These are phyloP conservation scores for Tolypocladium pustulatum DNA, from an alignment of 2,329 filamentous ascomycete genomes.

Conservation along the genomic window DNA sequence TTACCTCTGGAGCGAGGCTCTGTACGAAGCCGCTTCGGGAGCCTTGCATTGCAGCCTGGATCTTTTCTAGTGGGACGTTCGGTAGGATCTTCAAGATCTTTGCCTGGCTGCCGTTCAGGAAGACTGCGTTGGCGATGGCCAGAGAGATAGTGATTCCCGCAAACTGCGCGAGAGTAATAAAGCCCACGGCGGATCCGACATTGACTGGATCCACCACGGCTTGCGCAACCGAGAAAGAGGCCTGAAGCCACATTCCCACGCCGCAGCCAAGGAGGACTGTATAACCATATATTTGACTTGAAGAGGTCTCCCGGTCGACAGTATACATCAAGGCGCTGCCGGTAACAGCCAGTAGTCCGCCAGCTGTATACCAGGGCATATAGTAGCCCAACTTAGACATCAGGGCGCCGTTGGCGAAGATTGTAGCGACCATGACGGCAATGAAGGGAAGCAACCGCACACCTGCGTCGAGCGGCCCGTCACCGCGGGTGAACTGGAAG, in stretches of 20 bases:
- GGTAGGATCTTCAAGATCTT: constrained; percentile 3
- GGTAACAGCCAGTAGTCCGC: constrained; percentile 18
- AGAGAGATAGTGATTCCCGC: constrained; percentile 19
- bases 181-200: constrained; percentile 19
- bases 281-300: constrained; percentile 19
- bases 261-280: constrained; percentile 28
- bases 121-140: constrained; percentile 22
- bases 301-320: constrained; percentile 1
- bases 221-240: constrained; percentile 24
- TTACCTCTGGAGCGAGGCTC: constrained; percentile 3
- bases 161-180: constrained; percentile 23
- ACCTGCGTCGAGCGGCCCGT: constrained; percentile 25
- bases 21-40: constrained; percentile 2
- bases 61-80: background rate
- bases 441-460: constrained; percentile 30
- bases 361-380: constrained; percentile 25
- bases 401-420: constrained; percentile 23
- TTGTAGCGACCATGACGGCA: constrained; percentile 19
- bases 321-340: constrained; percentile 22
- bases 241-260: constrained; percentile 22
- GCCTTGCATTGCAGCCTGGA: constrained; percentile 3
- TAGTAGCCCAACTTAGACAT: constrained; percentile 26
- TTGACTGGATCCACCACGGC: constrained; percentile 16
- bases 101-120: constrained; percentile 17
- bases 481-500: constrained; percentile 35